Evolutionary conservation across 106 monocot genomes (phyloP), one percentile per base, ranked within the genome.

Genomic region (Apostasia ramifera): DNA sequence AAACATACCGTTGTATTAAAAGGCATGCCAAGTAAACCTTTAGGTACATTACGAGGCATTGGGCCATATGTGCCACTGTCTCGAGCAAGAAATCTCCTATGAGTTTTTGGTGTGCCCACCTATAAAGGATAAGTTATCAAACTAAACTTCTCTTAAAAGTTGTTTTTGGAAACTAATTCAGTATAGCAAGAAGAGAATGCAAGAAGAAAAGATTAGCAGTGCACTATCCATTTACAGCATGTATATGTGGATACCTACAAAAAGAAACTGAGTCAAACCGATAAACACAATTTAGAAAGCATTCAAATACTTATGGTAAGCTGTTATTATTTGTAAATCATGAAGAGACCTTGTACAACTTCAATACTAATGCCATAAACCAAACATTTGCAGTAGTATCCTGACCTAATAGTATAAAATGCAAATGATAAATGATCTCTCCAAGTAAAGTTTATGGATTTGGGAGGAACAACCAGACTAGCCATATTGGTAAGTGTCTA

Each of bases 31-130:
- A 97, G 74, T 15, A 97, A 78, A 13, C 97, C 95, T 80, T 89
- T 97, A 6, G 97, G 92, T 50, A 79, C 78, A 1, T 66, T 76
- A 11, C 86, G 86, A 64, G 97, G 97, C 86, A 97, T 87, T 46
- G 97, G 97, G 63, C 97, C 97, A 63, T 97, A 97, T 5, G 92
- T 97, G 59, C 97, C 97, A 79, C 83, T 59, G 71, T 92, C 72
- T 14, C 97, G 82, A 68, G 89, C 97, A 79, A 97, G 92, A 78
- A 70, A 97, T 69, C 92, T 92, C 57, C 88, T 77, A 53, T 97
- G 97, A 44, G 97, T 92, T 71, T 81, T 97, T 37, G 97, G 92
- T 37, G 84, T 89, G 5, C 97, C 92, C 48, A 97, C 89, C 92
- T 92, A 63, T 42, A 43, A 83, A 63, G 13, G 61, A 3, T 26